These are phyloP conservation scores for Claviceps pazoutovae DNA, from an alignment of 2,329 filamentous ascomycete genomes.

Conservation along the genomic window DNA sequence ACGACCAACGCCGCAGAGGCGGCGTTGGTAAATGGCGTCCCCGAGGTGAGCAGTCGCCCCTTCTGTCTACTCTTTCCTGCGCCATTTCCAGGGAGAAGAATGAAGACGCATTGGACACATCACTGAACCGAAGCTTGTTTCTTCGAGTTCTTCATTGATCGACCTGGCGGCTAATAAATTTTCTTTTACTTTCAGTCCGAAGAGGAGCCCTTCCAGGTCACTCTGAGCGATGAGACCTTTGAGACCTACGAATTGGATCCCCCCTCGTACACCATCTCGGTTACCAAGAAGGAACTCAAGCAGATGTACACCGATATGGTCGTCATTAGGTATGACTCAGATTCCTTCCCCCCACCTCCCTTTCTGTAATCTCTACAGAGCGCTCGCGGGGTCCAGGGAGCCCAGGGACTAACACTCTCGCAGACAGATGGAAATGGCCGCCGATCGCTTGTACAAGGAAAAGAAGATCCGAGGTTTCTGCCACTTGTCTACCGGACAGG, in stretches of 20 bases:
- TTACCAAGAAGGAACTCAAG: constrained; percentile 96
- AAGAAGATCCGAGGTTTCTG: constrained; percentile 99
- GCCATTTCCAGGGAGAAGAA: too few species aligned
- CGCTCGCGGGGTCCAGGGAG: too few species aligned
- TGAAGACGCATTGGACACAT: too few species aligned
- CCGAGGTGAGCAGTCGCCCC: constrained; percentile 24
- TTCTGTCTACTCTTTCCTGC: constrained; percentile 7
- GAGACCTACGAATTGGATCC: constrained; percentile 99
- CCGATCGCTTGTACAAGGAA: constrained; percentile 98
- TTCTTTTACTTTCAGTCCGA: constrained; percentile 50
- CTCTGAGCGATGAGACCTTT: constrained; percentile 95
- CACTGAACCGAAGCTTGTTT: too few species aligned
- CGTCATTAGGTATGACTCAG: constrained; percentile 57
- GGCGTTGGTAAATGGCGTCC: constrained; percentile 65
- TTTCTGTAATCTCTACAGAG: too few species aligned
- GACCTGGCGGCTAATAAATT: constrained; percentile 9
- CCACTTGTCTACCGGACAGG: constrained; percentile 93
- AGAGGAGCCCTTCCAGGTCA: constrained; percentile 83
- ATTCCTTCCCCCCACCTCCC: not conserved
- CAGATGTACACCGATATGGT: constrained; percentile 99
- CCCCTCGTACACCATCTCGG: constrained; percentile 79
- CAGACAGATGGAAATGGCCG: constrained; percentile 99
- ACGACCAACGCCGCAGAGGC: constrained; percentile 92
- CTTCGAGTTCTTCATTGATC: not conserved
- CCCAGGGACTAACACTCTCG: constrained; percentile 17